Base-by-base conservation (phyloP, 768 basidiomycete species). In the Lentinula guzmanii region DNA sequence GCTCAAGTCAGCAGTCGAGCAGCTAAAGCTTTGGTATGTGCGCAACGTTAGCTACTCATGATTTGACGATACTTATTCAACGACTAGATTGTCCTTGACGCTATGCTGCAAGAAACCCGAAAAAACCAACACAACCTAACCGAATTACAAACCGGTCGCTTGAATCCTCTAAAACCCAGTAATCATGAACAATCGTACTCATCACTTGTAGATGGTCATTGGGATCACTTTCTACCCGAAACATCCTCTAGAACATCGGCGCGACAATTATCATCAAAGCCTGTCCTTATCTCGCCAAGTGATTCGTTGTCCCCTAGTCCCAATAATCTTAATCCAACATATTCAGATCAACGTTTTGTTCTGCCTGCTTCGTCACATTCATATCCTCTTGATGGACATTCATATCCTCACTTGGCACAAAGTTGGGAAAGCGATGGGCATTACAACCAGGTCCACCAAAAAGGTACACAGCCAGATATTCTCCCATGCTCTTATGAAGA, bases 1-100 rank as follows among this genome's bases (percentile, higher is more conserved):
- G 76, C 82, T 11, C 68, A 75, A 62, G 77, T 72, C 8, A 82
- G 78, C 60, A 78, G 67, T 61, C 78, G 82, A n/a, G 83, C 83
- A 33, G 78, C 77, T 13, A 73, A 72, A 61, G 81, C 81, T 16
- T 65, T 82, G 72, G 83, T 83, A 57, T 24, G 39, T 13, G 7
- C 24, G 16, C 52, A 11, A 7, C 24, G 33, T 39, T 8, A 39
- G 9, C 9, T 39, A 13, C 13, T 39, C 37, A 28, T 31, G 10
- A 3, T 15, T 7, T 45, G 5, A 45, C 7, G 4, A 35, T 61
- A 15, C 31, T 33, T 2, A 11, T 35, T 45, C 24, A 41, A 55
- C 7, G 39, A 37, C 31, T 60, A 84, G 82, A 77, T 80, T 33
- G 74, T 83, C 13, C 63, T 84, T 33, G 70, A 80, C 60, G 69